Conservation (phyloP, 2,329 filamentous ascomycete species). For the Fusarium papillatum region DNA sequence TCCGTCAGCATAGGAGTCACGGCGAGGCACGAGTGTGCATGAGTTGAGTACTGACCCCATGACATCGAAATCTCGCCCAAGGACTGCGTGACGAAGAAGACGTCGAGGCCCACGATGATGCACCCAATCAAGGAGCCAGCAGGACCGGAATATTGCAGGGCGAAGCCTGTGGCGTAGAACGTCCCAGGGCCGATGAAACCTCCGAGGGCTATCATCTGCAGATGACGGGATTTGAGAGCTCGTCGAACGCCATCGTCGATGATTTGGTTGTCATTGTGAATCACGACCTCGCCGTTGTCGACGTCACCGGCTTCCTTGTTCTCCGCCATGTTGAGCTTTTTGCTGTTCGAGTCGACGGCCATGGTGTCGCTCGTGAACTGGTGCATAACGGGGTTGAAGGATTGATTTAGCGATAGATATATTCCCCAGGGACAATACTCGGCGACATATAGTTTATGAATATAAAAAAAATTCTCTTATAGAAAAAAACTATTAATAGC, state of each 20-base stretch:
- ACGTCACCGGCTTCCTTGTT: background rate
- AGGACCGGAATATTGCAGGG: slow-evolving; percentile 65
- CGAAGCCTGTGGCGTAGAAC: slow-evolving; percentile 74
- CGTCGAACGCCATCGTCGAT: background rate
- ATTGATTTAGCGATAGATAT: background rate
- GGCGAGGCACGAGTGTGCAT: background rate
- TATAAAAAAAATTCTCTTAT: too few species aligned
- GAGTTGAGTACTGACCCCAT: background rate
- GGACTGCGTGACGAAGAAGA: slow-evolving; percentile 68
- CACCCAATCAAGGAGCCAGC: slow-evolving; percentile 79
- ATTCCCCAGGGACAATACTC: background rate
- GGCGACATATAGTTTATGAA: background rate
- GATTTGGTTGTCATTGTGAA: background rate
- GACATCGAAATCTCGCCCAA: slow-evolving; percentile 75
- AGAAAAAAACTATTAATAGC: too few species aligned
- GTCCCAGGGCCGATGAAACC: slow-evolving; percentile 77
- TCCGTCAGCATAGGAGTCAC: background rate
- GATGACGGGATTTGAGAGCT: background rate
- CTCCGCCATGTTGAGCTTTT: background rate
- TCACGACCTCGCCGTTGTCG: background rate
- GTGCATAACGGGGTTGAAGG: background rate
- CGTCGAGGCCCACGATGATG: slow-evolving; percentile 69
- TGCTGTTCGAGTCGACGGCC: background rate
- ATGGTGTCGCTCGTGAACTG: background rate
- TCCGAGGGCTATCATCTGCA: background rate